Conservation (phyloP, 805 yeast genomes). For the Candida loeiensis region DNA sequence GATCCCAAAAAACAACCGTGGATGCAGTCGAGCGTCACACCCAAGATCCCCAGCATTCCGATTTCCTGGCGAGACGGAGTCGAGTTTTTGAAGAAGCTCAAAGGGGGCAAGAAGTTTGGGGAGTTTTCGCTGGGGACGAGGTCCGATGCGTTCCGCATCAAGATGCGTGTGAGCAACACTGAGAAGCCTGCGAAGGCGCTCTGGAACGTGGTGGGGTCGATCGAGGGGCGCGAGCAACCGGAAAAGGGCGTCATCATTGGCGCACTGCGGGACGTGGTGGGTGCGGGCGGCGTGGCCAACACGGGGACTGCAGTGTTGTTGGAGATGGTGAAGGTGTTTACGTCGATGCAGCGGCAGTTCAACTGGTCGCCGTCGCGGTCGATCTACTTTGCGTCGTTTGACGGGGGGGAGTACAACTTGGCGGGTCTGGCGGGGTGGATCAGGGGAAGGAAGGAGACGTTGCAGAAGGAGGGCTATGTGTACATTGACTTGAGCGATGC, state of each 20-base stretch:
- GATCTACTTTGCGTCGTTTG: constrained; percentile 79
- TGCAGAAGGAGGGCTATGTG: constrained; percentile 59
- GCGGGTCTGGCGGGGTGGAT: constrained; percentile 86
- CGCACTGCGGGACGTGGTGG: constrained; percentile 73
- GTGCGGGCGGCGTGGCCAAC: constrained; percentile 61
- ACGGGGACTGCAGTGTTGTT: constrained; percentile 73
- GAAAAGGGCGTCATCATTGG: constrained; percentile 75
- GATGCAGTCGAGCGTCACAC: constrained; percentile 49
- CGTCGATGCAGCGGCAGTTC: constrained; percentile 56
- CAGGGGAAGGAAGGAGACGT: constrained; percentile 49
- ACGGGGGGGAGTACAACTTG: constrained; percentile 72
- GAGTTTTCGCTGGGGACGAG: constrained; percentile 26
- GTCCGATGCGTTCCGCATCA: constrained; percentile 12
- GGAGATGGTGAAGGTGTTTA: constrained; percentile 66
- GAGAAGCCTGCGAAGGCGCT: constrained; percentile 56
- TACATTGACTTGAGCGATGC: constrained; percentile 74
- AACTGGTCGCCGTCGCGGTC: constrained; percentile 84
- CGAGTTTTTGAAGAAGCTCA: constrained; percentile 30
- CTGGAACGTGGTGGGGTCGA: constrained; percentile 76
- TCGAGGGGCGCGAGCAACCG: constrained; percentile 76
- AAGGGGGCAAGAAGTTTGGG: constrained; percentile 22
- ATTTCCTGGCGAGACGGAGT: constrained; percentile 70
- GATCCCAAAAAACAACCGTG: constrained; percentile 39
- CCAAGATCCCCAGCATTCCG: constrained; percentile 75
- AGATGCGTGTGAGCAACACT: constrained; percentile 34